Evolutionary conservation across 2,329 filamentous ascomycete species (phyloP).

Genomic region (Fusarium nurragi): DNA sequence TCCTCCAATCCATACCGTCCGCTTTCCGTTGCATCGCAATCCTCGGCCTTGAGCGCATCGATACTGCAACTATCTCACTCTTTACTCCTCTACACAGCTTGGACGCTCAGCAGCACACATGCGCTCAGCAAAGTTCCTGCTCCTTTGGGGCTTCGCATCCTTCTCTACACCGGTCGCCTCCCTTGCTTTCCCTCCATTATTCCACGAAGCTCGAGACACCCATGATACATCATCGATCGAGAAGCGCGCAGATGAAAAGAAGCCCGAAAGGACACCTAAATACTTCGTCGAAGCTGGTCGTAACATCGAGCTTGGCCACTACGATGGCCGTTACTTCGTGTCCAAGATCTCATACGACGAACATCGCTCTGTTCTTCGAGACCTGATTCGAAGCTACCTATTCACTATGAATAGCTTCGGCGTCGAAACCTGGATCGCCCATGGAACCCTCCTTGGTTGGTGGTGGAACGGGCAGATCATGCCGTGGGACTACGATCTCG

Average conservation of each 20-base stretch:
- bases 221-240: neutral
- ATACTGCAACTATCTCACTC: neutral
- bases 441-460: constrained; percentile 86
- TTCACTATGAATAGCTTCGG: constrained; percentile 69
- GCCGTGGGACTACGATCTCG: constrained; percentile 87
- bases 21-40: constrained; percentile 4
- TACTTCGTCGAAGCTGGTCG: constrained; percentile 74
- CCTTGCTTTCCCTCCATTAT: constrained; percentile 31
- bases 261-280: constrained; percentile 52
- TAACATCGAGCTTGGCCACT: constrained; percentile 72
- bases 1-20: constrained; percentile 5
- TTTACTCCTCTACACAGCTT: neutral
- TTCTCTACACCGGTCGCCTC: constrained; percentile 26
- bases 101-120: constrained; percentile 14
- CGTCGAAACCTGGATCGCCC: constrained; percentile 86
- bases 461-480: constrained; percentile 86
- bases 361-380: constrained; percentile 70
- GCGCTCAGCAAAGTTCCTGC: constrained; percentile 39
- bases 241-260: constrained; percentile 10
- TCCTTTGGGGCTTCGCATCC: constrained; percentile 42
- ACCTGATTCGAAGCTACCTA: constrained; percentile 80
- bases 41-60: neutral
- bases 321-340: constrained; percentile 76
- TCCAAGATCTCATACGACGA: constrained; percentile 71
- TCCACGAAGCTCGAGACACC: constrained; percentile 1